Evolutionary conservation across 257 asterid genomes (phyloP), one percentile per base, ranked within the genome.

Genomic region (Nemophila menziesii): DNA sequence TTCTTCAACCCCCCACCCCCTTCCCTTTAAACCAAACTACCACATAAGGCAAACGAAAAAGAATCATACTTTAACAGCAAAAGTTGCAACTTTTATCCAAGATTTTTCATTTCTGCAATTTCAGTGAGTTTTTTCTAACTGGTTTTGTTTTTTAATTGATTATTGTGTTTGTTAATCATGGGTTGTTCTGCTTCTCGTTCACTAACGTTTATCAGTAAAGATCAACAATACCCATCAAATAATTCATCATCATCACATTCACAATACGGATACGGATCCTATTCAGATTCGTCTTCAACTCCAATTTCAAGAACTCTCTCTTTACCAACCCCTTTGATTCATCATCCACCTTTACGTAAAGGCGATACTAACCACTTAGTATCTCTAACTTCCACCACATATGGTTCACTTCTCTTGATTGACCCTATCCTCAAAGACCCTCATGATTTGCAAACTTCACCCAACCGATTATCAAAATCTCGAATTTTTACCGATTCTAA

Each of bases 321-420:
- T 11, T 54, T 60, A 8, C 65, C 60, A 1, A 43, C 57, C 17
- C 68, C 65, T 16, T 48, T 52, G 20, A 56, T 69, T 40, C 67
- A 64, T 45, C 68, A 69, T 38, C 75, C 65, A 39, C 62, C 75
- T 17, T 49, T 64, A 17, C 20, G 71, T 13, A 56, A 64, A 58
- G 78, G 74, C 60, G 71, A 71, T 43, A 71, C 94, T 13, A 74
- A 70, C 29, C 93, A 86, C 64, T 79, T 76, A 51, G 94, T 86
- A 13, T 66, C 80, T 21, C 90, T 86, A 50, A 86, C 78, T 3
- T 86, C 92, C 69, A 65, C 92, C 48, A 79, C 96, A 10, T 86
- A 86, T 40, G 94, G 96, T 8, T 86, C 86, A 9, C 90, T 86
- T 23, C 55, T 71, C 13, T 65, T 83, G 9, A 20, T 63, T 20